These are phyloP conservation scores for Macrolepiota fuliginosa DNA, from an alignment of 768 basidiomycete genomes.

Conservation along the genomic window DNA sequence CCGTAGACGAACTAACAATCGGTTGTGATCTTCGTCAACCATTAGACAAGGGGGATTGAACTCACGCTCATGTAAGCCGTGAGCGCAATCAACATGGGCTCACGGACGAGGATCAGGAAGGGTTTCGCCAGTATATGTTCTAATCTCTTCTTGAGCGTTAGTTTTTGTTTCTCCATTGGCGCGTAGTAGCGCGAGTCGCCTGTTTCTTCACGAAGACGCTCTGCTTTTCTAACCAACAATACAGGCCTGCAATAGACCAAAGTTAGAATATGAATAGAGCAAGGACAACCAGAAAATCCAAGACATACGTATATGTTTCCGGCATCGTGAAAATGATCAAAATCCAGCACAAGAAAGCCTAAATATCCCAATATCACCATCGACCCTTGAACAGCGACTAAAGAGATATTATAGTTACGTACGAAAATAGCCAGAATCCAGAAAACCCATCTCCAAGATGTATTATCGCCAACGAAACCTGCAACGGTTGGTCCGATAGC, in stretches of 20 bases:
- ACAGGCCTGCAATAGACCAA: slow-evolving; percentile 38
- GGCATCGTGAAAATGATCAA: slow-evolving; percentile 54
- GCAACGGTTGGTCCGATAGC: slow-evolving; percentile 54
- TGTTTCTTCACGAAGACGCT: slow-evolving; percentile 47
- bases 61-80: slow-evolving; percentile 61
- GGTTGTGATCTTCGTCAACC: background rate
- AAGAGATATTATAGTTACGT: slow-evolving; percentile 18
- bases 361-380: background rate
- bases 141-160: slow-evolving; percentile 36
- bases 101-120: slow-evolving; percentile 59
- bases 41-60: slow-evolving; percentile 6
- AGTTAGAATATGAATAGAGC: background rate
- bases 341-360: slow-evolving; percentile 50
- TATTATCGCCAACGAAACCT: slow-evolving; percentile 40
- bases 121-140: slow-evolving; percentile 54
- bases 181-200: slow-evolving; percentile 52
- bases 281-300: background rate
- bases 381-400: background rate
- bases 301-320: slow-evolving; percentile 60
- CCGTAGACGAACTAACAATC: slow-evolving; percentile 57
- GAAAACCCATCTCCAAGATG: slow-evolving; percentile 68
- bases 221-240: slow-evolving; percentile 52
- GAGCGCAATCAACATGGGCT: slow-evolving; percentile 65
- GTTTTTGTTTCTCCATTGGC: slow-evolving; percentile 41
- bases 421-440: slow-evolving; percentile 62